Conservation (phyloP, 1,139 yeast genomes). For the Suhomyces wounanorum region DNA sequence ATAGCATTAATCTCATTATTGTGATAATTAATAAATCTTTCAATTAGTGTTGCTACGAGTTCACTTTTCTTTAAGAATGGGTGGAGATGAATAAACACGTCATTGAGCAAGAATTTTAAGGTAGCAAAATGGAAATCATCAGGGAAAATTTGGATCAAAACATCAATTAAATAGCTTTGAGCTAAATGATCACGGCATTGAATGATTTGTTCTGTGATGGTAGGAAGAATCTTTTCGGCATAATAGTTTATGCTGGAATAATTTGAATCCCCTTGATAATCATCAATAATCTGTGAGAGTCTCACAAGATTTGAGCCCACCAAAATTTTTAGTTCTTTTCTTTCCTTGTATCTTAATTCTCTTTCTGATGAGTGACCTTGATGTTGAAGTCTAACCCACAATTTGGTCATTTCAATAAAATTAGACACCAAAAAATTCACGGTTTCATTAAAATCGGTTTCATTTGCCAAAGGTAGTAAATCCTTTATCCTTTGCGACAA, state of each 20-base stretch:
- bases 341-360: slow-evolving; percentile 70
- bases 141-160: slow-evolving; percentile 90
- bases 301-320: slow-evolving; percentile 93
- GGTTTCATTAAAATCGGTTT: slow-evolving; percentile 61
- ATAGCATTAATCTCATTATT: slow-evolving; percentile 33
- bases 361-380: slow-evolving; percentile 92
- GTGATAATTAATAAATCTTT: slow-evolving; percentile 66
- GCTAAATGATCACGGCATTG: slow-evolving; percentile 93
- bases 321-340: slow-evolving; percentile 85
- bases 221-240: slow-evolving; percentile 67
- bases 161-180: slow-evolving; percentile 87
- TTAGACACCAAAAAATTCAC: slow-evolving; percentile 77
- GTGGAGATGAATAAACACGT: slow-evolving; percentile 63
- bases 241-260: slow-evolving; percentile 51
- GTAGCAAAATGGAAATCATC: slow-evolving; percentile 87
- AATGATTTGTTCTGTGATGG: slow-evolving; percentile 82
- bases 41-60: slow-evolving; percentile 68
- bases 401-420: slow-evolving; percentile 94
- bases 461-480: slow-evolving; percentile 52
- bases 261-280: slow-evolving; percentile 42
- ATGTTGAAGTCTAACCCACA: slow-evolving; percentile 95
- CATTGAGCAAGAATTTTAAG: slow-evolving; percentile 62
- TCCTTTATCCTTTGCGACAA: slow-evolving; percentile 82
- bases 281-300: slow-evolving; percentile 81
- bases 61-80: slow-evolving; percentile 70